Conservation (phyloP, 2,329 filamentous ascomycete species). For the Colletotrichum sp. region DNA sequence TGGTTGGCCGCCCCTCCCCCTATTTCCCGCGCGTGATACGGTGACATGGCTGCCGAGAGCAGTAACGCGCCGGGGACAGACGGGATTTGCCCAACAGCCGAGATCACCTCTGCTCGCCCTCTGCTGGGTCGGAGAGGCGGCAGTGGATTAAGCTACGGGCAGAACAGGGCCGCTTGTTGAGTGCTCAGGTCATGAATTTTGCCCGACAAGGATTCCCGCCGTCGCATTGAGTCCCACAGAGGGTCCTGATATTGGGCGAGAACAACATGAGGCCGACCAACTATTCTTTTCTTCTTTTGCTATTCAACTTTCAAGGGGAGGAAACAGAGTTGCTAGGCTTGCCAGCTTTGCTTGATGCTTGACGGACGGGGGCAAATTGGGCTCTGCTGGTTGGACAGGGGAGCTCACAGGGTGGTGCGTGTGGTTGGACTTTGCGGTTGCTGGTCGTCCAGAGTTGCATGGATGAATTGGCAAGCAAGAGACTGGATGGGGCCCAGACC, state of each 20-base stretch:
- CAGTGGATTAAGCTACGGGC: not conserved
- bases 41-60: not conserved
- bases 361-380: constrained; percentile 1
- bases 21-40: constrained; percentile 1
- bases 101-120: not conserved
- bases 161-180: not conserved
- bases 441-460: not conserved
- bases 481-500: not conserved
- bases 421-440: not conserved
- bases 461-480: not conserved
- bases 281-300: not conserved
- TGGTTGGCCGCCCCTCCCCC: not conserved
- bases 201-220: not conserved
- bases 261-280: not conserved
- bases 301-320: not conserved
- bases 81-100: constrained; percentile 13
- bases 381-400: not conserved
- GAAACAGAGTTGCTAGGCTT: not conserved
- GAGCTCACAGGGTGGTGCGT: not conserved
- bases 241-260: not conserved
- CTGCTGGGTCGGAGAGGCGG: not conserved
- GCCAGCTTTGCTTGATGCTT: not conserved
- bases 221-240: not conserved
- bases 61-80: constrained; percentile 2
- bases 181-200: not conserved